A percentile compares a stretch with the other conserved stretches of the same genome.
Conservation (phyloP, 768 basidiomycete species). For the Mycena galericulata region DNA sequence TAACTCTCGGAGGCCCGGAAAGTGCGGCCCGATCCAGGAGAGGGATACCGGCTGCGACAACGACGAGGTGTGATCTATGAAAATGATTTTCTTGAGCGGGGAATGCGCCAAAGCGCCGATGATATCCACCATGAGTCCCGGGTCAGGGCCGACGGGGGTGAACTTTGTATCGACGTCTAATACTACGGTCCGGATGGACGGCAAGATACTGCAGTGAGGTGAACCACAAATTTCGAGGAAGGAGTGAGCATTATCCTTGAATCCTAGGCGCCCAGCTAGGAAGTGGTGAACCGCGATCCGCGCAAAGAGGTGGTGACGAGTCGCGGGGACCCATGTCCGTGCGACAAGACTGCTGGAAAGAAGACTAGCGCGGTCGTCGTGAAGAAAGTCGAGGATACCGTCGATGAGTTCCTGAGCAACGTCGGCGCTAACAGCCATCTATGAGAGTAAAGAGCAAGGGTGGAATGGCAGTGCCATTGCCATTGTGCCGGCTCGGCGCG, state of each 20-base stretch:
- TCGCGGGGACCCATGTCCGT: neutral
- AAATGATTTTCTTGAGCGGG: neutral
- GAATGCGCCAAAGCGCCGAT: neutral
- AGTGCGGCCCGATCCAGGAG: neutral
- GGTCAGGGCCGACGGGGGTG: neutral
- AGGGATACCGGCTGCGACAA: neutral
- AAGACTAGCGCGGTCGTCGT: conserved; percentile 7
- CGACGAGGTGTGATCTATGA: neutral
- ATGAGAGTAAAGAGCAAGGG: too few species aligned
- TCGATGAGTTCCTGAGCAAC: conserved; percentile 27
- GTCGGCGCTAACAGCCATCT: too few species aligned
- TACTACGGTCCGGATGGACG: neutral
- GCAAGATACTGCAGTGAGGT: neutral
- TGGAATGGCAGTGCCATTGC: too few species aligned
- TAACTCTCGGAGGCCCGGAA: neutral
- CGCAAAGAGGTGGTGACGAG: neutral
- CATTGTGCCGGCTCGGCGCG: too few species aligned
- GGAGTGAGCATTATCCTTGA: neutral
- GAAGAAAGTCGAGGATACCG: conserved; percentile 23
- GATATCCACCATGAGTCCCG: neutral
- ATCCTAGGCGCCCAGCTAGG: neutral
- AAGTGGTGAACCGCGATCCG: neutral
- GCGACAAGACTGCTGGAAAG: conserved; percentile 6
- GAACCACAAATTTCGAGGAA: neutral
- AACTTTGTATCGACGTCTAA: neutral